Percentiles rank a stretch among this genome's conserved stretches.
Conservation (phyloP, 306 rosid species). For the Fagus sylvatica region DNA sequence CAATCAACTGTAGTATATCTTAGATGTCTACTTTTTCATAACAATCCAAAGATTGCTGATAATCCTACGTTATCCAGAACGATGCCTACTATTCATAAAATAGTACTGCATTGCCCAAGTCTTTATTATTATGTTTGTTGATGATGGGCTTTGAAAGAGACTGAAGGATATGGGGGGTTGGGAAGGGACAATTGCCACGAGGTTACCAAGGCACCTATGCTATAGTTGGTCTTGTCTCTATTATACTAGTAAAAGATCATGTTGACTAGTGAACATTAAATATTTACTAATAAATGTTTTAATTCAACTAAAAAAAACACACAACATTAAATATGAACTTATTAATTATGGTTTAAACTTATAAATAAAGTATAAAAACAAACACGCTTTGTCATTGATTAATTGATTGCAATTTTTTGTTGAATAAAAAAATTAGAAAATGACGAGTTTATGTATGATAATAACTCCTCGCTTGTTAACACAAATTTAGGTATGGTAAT, state of each 20-base stretch:
- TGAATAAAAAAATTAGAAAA: too few species aligned
- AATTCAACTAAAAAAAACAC: too few species aligned
- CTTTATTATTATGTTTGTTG: neutral
- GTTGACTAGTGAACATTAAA: too few species aligned
- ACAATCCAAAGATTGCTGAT: neutral
- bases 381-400: too few species aligned
- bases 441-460: too few species aligned
- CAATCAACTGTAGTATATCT: neutral
- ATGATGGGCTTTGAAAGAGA: neutral
- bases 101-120: neutral
- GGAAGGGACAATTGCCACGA: neutral
- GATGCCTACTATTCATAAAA: neutral
- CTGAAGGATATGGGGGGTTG: neutral
- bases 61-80: neutral
- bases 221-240: conserved; percentile 26
- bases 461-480: too few species aligned
- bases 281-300: too few species aligned
- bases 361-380: too few species aligned
- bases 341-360: too few species aligned
- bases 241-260: neutral
- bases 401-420: too few species aligned
- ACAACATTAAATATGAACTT: too few species aligned
- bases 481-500: too few species aligned
- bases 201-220: conserved; percentile 10
- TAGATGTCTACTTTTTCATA: neutral